A percentile compares a stretch with the other conserved stretches of the same genome.
Evolutionary conservation across 2,329 filamentous ascomycete genomes (phyloP).

Genomic region (Byssothecium circinans): DNA sequence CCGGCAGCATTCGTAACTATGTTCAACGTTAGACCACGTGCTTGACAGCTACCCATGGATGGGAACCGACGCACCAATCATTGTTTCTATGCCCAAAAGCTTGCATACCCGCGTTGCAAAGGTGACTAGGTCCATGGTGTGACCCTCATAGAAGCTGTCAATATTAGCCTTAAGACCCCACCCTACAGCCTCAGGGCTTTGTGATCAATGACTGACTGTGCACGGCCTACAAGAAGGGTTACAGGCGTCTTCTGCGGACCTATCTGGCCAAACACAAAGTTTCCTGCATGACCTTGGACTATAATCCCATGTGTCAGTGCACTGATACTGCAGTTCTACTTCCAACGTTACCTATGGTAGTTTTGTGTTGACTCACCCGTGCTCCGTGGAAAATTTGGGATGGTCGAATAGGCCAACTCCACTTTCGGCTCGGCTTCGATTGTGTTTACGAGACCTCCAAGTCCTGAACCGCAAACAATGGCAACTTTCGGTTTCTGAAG

Average conservation of each 20-base stretch:
- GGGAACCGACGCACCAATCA: slow-evolving; percentile 52
- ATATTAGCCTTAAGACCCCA: slow-evolving; percentile 19
- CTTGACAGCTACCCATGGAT: slow-evolving; percentile 5
- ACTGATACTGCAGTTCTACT: no score
- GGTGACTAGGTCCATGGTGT: slow-evolving; percentile 63
- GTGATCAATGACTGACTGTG: slow-evolving; percentile 56
- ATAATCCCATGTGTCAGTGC: slow-evolving; percentile 1
- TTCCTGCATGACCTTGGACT: slow-evolving; percentile 65
- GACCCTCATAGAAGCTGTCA: slow-evolving; percentile 67
- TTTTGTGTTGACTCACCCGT: slow-evolving; percentile 64
- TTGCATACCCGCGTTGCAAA: slow-evolving; percentile 68
- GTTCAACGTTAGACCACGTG: slow-evolving; percentile 17
- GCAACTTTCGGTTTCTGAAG: slow-evolving; percentile 60
- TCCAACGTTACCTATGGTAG: no score
- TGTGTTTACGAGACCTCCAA: slow-evolving; percentile 62
- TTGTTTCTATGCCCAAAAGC: slow-evolving; percentile 60
- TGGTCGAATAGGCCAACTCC: slow-evolving; percentile 60
- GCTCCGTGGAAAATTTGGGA: slow-evolving; percentile 63
- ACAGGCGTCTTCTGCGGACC: slow-evolving; percentile 57
- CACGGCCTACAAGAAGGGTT: slow-evolving; percentile 65
- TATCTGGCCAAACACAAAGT: slow-evolving; percentile 65
- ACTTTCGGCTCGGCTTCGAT: slow-evolving; percentile 54
- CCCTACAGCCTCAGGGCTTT: slow-evolving; percentile 1
- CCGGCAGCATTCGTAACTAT: slow-evolving; percentile 68
- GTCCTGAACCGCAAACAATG: slow-evolving; percentile 66